These are phyloP conservation scores for Lindgomyces ingoldianus DNA, from an alignment of 495 filamentous ascomycete genomes.

Conservation along the genomic window DNA sequence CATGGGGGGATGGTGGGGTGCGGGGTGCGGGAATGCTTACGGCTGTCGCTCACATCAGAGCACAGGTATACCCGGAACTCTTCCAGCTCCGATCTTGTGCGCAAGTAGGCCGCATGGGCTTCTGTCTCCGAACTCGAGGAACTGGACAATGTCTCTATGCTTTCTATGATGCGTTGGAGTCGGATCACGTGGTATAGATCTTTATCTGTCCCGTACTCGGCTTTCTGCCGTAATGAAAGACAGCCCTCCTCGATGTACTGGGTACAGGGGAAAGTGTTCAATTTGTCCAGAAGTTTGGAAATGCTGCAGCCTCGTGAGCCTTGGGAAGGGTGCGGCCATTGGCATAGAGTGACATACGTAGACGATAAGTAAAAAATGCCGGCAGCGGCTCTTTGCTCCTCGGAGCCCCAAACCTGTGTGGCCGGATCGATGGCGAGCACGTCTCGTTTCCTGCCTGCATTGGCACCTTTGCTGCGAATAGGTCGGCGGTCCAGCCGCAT, in stretches of 20 bases:
- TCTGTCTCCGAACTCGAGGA: conserved; percentile 13
- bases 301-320: conserved; percentile 14
- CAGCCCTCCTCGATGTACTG: conserved; percentile 29
- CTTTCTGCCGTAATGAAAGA: conserved; percentile 13
- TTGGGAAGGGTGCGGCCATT: not conserved
- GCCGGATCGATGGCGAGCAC: not conserved
- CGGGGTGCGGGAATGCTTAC: too few relatives aligned
- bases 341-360: conserved; percentile 14
- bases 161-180: conserved; percentile 29
- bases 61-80: conserved; percentile 12
- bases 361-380: conserved; percentile 30
- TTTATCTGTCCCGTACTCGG: conserved; percentile 28
- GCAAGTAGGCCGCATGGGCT: conserved; percentile 4
- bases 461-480: conserved; percentile 8
- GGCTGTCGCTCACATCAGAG: conserved; percentile 25
- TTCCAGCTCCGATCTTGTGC: conserved; percentile 16
- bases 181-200: conserved; percentile 31
- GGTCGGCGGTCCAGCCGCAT: conserved; percentile 25
- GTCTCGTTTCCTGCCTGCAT: conserved; percentile 11
- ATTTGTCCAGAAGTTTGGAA: conserved; percentile 29
- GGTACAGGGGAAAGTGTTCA: conserved; percentile 26
- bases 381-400: conserved; percentile 29
- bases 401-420: conserved; percentile 14
- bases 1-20: not conserved
- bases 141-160: conserved; percentile 17